These are phyloP conservation scores for Colletotrichum endophyticum DNA, from an alignment of 2,329 filamentous ascomycete genomes.

Conservation along the genomic window DNA sequence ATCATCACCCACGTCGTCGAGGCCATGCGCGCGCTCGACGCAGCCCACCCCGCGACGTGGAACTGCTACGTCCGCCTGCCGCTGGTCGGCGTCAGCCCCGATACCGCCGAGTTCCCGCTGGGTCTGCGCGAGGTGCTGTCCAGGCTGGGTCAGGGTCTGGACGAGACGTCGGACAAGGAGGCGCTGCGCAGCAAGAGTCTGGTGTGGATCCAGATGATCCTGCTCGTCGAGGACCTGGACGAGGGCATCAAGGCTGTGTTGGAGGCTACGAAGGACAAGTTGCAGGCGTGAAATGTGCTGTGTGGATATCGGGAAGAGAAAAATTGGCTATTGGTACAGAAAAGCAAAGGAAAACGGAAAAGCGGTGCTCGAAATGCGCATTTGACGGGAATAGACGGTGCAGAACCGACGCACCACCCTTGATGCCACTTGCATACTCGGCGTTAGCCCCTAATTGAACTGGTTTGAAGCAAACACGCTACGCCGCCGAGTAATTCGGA, in stretches of 20 bases:
- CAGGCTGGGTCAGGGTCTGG: conserved; percentile 59
- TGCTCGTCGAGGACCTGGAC: conserved; percentile 57
- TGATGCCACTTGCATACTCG: conserved; percentile 17
- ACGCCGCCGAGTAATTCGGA: conserved; percentile 8
- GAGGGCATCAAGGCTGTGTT: conserved; percentile 60
- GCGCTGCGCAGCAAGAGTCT: conserved; percentile 53
- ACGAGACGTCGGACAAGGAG: conserved; percentile 48
- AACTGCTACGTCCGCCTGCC: conserved; percentile 76
- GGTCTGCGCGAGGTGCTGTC: conserved; percentile 71
- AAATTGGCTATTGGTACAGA: not conserved
- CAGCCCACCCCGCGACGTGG: conserved; percentile 66
- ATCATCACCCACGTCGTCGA: conserved; percentile 78
- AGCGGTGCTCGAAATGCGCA: not conserved
- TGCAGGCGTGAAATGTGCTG: conserved; percentile 24
- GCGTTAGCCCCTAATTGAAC: conserved; percentile 4
- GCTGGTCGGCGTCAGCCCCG: conserved; percentile 66
- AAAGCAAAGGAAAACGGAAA: not conserved
- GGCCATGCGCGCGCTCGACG: conserved; percentile 63
- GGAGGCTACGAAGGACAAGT: conserved; percentile 50
- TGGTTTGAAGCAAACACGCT: not conserved
- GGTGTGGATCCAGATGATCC: conserved; percentile 59
- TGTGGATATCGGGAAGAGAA: not conserved
- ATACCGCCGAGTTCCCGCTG: conserved; percentile 74
- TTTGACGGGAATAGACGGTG: conserved; percentile 9
- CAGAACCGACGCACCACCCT: not conserved